Evolutionary conservation across 1,284 basidiomycete genomes (phyloP).

Genomic region (Puccinia horiana): DNA sequence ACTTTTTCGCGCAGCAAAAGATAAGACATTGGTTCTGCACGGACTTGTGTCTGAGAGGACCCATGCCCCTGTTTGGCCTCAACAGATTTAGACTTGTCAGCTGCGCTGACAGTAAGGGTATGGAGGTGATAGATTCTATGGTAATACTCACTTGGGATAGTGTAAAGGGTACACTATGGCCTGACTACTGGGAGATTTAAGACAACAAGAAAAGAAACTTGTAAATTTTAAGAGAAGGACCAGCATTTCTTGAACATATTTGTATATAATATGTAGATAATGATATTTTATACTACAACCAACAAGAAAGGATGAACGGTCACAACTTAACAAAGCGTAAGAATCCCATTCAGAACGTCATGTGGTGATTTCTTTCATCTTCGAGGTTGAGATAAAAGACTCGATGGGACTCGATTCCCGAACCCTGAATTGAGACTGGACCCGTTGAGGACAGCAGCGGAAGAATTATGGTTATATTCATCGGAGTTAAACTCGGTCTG

Average conservation of each 20-base stretch:
- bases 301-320: not conserved
- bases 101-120: no score
- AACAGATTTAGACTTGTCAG: no score
- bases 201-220: no score
- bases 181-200: no score
- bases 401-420: not conserved
- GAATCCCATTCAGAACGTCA: not conserved
- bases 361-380: not conserved
- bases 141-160: no score
- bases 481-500: constrained; percentile 9
- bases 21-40: no score
- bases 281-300: not conserved
- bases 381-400: not conserved
- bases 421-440: not conserved
- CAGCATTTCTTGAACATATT: not conserved
- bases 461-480: not conserved
- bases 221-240: not conserved
- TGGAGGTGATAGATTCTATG: no score
- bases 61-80: no score
- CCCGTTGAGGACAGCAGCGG: not conserved
- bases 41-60: no score
- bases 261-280: no score
- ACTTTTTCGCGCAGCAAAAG: no score
- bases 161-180: no score
- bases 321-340: not conserved